Evolutionary conservation across 805 yeast species (phyloP).

Genomic region (Metschnikowia arizonensis): DNA sequence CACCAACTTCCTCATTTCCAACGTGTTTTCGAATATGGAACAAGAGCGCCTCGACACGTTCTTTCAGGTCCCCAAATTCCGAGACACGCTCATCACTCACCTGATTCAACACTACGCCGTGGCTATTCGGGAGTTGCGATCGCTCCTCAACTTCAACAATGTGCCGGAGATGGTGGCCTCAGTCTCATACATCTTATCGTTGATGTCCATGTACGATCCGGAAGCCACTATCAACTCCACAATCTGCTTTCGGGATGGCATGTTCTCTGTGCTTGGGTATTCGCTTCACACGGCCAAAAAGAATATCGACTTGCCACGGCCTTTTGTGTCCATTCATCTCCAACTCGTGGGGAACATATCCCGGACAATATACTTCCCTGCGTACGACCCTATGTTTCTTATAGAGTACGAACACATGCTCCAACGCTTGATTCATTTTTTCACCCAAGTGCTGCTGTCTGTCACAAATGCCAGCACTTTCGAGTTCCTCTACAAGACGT

Average conservation of each 20-base stretch:
- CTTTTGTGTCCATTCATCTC: constrained; percentile 30
- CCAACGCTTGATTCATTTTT: constrained; percentile 21
- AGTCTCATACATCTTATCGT: constrained; percentile 34
- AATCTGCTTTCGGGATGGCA: constrained; percentile 39
- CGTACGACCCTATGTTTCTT: constrained; percentile 31
- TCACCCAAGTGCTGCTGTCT: constrained; percentile 4
- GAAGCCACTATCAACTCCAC: constrained; percentile 36
- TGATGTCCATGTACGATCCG: constrained; percentile 42
- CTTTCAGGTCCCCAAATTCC: constrained; percentile 16
- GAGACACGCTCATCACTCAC: constrained; percentile 27
- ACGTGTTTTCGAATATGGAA: constrained; percentile 19
- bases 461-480: constrained; percentile 9
- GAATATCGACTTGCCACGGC: constrained; percentile 11
- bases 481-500: constrained; percentile 21
- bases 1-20: constrained; percentile 36
- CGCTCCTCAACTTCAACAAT: constrained; percentile 24
- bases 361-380: constrained; percentile 34
- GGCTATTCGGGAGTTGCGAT: constrained; percentile 33
- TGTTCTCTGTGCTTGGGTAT: constrained; percentile 33
- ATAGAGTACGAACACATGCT: constrained; percentile 26
- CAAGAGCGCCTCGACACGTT: constrained; percentile 9
- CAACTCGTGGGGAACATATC: constrained; percentile 33
- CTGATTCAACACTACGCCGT: constrained; percentile 35
- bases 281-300: constrained; percentile 17
- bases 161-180: constrained; percentile 32